phyloP scores from a whole-genome alignment of 2,329 filamentous ascomycete species.

The Alternaria metachromatica region DNA sequence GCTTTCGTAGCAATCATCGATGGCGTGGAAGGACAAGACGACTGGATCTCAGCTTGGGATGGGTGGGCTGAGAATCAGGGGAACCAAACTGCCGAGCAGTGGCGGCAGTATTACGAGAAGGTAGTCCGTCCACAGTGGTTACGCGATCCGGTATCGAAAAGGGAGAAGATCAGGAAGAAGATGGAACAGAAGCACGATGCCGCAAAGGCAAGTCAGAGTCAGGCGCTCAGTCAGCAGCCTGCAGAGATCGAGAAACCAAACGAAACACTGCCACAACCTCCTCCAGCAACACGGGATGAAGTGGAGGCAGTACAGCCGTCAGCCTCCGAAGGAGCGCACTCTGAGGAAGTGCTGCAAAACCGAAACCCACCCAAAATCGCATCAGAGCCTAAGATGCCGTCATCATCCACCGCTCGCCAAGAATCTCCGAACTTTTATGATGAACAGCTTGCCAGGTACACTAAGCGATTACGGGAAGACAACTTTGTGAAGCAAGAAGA shows the following conservation, averaged over 20 bases:
- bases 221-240: slow-evolving; percentile 13
- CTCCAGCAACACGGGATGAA: neutral
- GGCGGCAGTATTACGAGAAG: slow-evolving; percentile 45
- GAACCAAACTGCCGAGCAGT: slow-evolving; percentile 37
- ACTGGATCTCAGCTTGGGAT: slow-evolving; percentile 32
- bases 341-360: slow-evolving; percentile 19
- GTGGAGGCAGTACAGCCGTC: neutral
- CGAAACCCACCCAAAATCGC: neutral
- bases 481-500: slow-evolving; percentile 7
- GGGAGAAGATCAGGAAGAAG: slow-evolving; percentile 26
- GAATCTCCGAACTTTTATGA: slow-evolving; percentile 33
- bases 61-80: slow-evolving; percentile 26
- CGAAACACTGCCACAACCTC: neutral
- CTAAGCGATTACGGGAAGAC: slow-evolving; percentile 28
- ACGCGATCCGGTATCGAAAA: slow-evolving; percentile 32
- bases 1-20: slow-evolving; percentile 34
- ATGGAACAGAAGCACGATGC: slow-evolving; percentile 17
- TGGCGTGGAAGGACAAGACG: neutral
- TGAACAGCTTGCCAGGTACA: slow-evolving; percentile 25
- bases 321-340: slow-evolving; percentile 13
- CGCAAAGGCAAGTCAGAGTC: slow-evolving; percentile 5
- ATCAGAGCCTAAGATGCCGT: slow-evolving; percentile 16
- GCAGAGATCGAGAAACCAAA: slow-evolving; percentile 6
- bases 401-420: slow-evolving; percentile 31
- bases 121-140: slow-evolving; percentile 42